Evolutionary conservation across 2,329 filamentous ascomycete genomes (phyloP).

Genomic region (Hypoxylon sp.): DNA sequence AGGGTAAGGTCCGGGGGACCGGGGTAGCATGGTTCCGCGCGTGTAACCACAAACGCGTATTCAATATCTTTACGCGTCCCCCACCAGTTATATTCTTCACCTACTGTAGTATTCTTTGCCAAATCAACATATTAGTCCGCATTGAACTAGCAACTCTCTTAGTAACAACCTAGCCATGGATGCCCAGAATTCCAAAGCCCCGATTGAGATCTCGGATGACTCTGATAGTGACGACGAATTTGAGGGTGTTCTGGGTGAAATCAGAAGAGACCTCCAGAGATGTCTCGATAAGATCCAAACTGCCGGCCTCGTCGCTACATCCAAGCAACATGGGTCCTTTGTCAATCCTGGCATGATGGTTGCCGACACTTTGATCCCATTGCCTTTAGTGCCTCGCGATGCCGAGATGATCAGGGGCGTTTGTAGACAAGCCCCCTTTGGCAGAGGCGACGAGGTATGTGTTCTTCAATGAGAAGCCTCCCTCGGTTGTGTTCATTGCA

Average conservation of each 20-base stretch:
- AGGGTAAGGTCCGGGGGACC: too few relatives aligned
- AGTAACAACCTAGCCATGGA: not conserved
- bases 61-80: not conserved
- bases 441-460: conserved; percentile 51
- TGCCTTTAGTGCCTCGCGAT: conserved; percentile 48
- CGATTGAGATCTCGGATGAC: not conserved
- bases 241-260: not conserved
- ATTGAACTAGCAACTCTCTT: not conserved
- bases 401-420: conserved; percentile 45
- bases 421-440: conserved; percentile 54
- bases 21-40: not conserved
- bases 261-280: not conserved
- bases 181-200: not conserved
- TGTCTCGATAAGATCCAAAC: conserved; percentile 41
- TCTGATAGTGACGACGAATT: not conserved
- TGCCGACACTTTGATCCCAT: conserved; percentile 42
- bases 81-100: not conserved
- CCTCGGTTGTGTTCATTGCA: not conserved
- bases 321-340: conserved; percentile 25
- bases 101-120: not conserved
- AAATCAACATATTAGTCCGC: not conserved
- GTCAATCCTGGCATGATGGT: conserved; percentile 50
- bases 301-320: conserved; percentile 37
- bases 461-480: not conserved
- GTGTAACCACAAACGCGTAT: not conserved